phyloP scores from a whole-genome alignment of 768 basidiomycete genomes.

The Suillus americanus region DNA sequence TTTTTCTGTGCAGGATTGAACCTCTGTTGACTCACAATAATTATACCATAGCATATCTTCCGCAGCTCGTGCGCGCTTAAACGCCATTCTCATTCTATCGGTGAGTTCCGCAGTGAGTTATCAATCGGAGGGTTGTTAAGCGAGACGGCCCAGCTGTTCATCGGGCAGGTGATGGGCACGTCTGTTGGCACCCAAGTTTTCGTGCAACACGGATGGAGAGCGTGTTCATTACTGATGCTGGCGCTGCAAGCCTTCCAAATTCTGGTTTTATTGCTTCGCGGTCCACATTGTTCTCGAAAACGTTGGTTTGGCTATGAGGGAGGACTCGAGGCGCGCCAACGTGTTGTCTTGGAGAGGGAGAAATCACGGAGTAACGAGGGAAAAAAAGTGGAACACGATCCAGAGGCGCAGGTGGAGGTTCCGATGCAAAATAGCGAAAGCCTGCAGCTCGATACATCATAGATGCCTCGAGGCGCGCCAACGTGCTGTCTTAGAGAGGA shows the following conservation, averaged over 20 bases:
- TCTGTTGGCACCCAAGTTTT: conserved; percentile 73
- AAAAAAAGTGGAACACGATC: conserved; percentile 1
- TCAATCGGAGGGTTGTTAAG: not conserved
- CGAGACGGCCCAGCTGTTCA: conserved; percentile 45
- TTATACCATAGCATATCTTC: conserved; percentile 30
- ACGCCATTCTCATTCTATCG: conserved; percentile 73
- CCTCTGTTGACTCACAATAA: conserved; percentile 3
- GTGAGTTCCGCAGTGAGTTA: conserved; percentile 35
- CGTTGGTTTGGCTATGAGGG: conserved; percentile 69
- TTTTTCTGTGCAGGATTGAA: not conserved
- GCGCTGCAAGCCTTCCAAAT: conserved; percentile 59
- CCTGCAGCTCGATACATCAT: not conserved
- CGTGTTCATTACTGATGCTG: conserved; percentile 59
- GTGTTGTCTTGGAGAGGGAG: conserved; percentile 28
- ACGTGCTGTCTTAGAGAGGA: conserved; percentile 30
- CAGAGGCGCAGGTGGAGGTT: conserved; percentile 4
- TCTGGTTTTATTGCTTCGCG: conserved; percentile 57
- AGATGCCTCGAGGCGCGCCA: conserved; percentile 38
- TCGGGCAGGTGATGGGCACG: conserved; percentile 84
- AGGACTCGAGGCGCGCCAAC: conserved; percentile 45
- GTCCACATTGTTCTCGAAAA: conserved; percentile 53
- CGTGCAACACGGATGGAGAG: conserved; percentile 66
- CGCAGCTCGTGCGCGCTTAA: conserved; percentile 66
- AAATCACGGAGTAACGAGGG: not conserved
- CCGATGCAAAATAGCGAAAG: conserved; percentile 10